Evolutionary conservation across 2,329 filamentous ascomycete genomes (phyloP).

Genomic region (Pestalotiopsis sp.): DNA sequence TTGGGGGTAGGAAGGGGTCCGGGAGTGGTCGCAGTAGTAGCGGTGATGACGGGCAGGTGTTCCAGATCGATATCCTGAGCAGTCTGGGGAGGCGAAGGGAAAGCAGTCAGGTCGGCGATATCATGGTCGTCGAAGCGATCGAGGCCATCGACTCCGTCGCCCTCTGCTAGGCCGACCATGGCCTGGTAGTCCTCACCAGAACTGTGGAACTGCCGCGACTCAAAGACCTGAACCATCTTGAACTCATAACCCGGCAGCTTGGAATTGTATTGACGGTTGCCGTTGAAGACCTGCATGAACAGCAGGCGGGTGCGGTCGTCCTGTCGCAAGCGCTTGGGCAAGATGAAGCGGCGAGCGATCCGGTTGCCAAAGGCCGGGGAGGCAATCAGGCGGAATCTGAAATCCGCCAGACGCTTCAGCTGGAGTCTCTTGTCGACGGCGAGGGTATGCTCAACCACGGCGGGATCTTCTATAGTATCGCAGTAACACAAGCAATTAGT

Average conservation of each 20-base stretch:
- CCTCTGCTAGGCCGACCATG: slow-evolving; percentile 43
- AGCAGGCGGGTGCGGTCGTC: slow-evolving; percentile 40
- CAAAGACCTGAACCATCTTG: slow-evolving; percentile 47
- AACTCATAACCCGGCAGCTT: slow-evolving; percentile 22
- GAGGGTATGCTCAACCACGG: slow-evolving; percentile 2
- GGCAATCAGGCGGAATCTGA: neutral
- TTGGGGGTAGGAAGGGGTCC: neutral
- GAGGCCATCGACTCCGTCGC: slow-evolving; percentile 28
- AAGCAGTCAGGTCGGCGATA: slow-evolving; percentile 34
- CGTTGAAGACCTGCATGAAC: slow-evolving; percentile 39
- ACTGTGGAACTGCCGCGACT: slow-evolving; percentile 47
- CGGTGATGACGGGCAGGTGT: slow-evolving; percentile 8
- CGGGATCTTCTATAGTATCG: neutral
- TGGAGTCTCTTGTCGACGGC: neutral
- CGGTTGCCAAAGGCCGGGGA: neutral
- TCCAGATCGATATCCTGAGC: neutral
- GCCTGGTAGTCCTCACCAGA: slow-evolving; percentile 49
- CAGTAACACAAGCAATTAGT: slow-evolving; percentile 2
- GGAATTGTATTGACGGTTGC: slow-evolving; percentile 24
- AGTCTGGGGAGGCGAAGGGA: slow-evolving; percentile 7
- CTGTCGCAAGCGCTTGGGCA: slow-evolving; percentile 21
- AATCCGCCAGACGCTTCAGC: slow-evolving; percentile 1
- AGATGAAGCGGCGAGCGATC: slow-evolving; percentile 20
- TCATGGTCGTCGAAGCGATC: slow-evolving; percentile 32
- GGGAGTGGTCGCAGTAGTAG: slow-evolving; percentile 11